Base-by-base conservation (phyloP, 208 protist genomes). In the Leishmania tropica region DNA sequence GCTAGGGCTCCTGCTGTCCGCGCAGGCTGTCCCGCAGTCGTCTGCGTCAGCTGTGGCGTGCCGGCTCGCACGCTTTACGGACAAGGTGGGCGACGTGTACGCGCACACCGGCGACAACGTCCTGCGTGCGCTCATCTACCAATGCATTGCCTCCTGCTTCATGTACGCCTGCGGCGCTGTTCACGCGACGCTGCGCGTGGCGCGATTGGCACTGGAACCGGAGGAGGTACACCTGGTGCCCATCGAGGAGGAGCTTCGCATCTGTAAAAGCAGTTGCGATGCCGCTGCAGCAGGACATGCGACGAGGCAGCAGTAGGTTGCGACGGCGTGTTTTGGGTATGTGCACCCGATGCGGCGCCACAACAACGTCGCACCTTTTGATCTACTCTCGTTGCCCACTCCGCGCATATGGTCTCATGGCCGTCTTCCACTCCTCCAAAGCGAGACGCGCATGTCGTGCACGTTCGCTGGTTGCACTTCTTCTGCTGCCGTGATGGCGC, bases 181-280 rank as follows among this genome's bases (percentile, higher is more conserved):
- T 48, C 84, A 88, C 70, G 83, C 83, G 7, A 42, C 82, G 13
- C 68, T 87, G n/a, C 86, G 89, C n/a, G 19, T 89, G 10, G 79
- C 58, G 7, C 81, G 80, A 1, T 37, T 90, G 62, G 81, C 54
- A 40, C 56, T 92, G 71, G 89, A 85, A 53, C 78, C 78, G 60
- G 89, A 92, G 76, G 87, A 89, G 79, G 68, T 86, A 42, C n/a
- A 62, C 15, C 64, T 92, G 21, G 73, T 87, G 1, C 62, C 77
- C 6, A 74, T 84, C 8, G 83, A 87, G 62, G 15, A 76, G 40
- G 85, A 91, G 75, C 75, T 82, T 19, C 77, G 40, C 37, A 68
- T 56, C 47, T 35, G 60, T 17, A 40, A 37, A 21, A 60, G n/a
- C 24, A 21, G 13, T 24, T 42, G 5, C 28, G 4, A 15, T 2